Percentiles rank a stretch among this genome's conserved stretches.
phyloP scores from a whole-genome alignment of 106 monocot species.

The Dioscorea dumetorum region DNA sequence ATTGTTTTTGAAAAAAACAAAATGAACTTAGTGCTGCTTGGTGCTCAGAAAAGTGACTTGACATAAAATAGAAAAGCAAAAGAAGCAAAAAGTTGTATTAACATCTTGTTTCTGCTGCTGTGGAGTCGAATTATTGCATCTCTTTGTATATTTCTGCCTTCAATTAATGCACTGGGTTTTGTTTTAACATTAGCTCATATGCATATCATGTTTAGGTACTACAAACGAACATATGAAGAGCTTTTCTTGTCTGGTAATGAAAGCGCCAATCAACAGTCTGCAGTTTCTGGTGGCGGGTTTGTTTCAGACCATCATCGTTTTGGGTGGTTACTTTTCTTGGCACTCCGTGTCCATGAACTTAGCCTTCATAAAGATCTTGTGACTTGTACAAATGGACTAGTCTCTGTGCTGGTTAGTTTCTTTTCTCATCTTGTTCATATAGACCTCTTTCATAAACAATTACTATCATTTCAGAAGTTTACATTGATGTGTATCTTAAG shows the following conservation, averaged over 20 bases:
- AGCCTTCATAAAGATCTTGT: constrained; percentile 82
- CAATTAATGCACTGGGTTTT: no score
- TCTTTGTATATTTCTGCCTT: no score
- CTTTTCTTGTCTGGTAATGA: constrained; percentile 48
- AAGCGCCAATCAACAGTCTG: constrained; percentile 11
- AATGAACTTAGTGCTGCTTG: no score
- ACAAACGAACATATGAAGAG: constrained; percentile 64
- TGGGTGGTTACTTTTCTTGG: constrained; percentile 94
- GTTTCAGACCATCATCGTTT: constrained; percentile 80
- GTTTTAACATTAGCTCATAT: no score
- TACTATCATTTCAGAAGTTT: background rate
- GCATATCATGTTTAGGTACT: constrained; percentile 35
- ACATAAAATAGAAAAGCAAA: no score
- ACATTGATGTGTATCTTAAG: background rate
- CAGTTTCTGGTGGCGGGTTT: constrained; percentile 26
- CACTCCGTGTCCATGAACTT: constrained; percentile 64
- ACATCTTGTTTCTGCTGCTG: no score
- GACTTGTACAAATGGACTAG: constrained; percentile 81
- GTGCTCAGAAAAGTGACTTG: no score
- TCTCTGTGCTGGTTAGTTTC: constrained; percentile 74
- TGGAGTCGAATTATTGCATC: no score
- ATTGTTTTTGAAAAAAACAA: no score
- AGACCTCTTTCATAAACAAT: no score
- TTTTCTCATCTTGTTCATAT: background rate
- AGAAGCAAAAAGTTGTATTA: no score